Evolutionary conservation across 352 stramenopile genomes (phyloP).

Genomic region (Globisporangium emineosum): DNA sequence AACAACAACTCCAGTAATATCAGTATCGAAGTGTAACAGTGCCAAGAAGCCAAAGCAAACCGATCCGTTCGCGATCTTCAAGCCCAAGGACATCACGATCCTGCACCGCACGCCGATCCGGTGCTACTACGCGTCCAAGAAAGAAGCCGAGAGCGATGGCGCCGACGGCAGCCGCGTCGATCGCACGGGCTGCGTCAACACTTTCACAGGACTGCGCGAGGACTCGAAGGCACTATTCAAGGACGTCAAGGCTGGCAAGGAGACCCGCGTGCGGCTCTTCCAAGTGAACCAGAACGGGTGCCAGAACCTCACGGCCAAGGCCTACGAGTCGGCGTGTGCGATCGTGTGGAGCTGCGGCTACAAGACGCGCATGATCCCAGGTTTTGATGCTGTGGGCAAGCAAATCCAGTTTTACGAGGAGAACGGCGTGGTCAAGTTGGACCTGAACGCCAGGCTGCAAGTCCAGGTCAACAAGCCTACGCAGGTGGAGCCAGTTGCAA

Average conservation of each 20-base stretch:
- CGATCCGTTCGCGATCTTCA: conserved; percentile 30
- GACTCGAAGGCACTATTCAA: conserved; percentile 81
- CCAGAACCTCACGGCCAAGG: conserved; percentile 51
- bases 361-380: conserved; percentile 54
- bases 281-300: conserved; percentile 63
- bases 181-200: conserved; percentile 73
- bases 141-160: conserved; percentile 74
- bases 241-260: conserved; percentile 50
- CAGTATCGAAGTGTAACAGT: conserved; percentile 16
- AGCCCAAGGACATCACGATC: conserved; percentile 76
- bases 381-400: conserved; percentile 44
- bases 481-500: conserved; percentile 6
- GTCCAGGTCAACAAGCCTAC: not conserved
- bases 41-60: conserved; percentile 19
- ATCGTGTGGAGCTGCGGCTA: conserved; percentile 87
- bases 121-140: conserved; percentile 75
- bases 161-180: conserved; percentile 54
- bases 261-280: conserved; percentile 66
- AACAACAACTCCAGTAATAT: too few relatives aligned
- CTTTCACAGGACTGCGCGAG: conserved; percentile 80
- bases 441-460: conserved; percentile 44
- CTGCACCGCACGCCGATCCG: conserved; percentile 73
- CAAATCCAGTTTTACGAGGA: conserved; percentile 41
- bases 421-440: conserved; percentile 66
- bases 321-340: conserved; percentile 59